Evolutionary conservation across 306 rosid genomes (phyloP).

Genomic region (Dryas alaskensis): DNA sequence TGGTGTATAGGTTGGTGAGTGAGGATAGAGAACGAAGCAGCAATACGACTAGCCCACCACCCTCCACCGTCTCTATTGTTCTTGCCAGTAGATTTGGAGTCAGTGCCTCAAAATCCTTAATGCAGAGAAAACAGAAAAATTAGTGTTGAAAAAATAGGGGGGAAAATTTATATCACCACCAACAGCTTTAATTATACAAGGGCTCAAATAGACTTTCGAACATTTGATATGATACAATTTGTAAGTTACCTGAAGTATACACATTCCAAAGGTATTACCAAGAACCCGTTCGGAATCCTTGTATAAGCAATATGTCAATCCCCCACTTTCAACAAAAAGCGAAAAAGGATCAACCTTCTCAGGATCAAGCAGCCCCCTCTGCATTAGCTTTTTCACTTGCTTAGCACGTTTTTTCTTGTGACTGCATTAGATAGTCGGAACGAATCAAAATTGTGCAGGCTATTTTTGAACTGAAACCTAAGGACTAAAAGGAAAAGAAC

Average conservation of each 20-base stretch:
- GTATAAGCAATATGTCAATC: conserved; percentile 68
- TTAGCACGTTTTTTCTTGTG: conserved; percentile 80
- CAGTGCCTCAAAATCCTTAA: conserved; percentile 91
- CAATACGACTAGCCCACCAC: conserved; percentile 87
- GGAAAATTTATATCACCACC: neutral
- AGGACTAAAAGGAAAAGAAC: neutral
- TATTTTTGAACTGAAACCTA: neutral
- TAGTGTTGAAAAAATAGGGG: conserved; percentile 6
- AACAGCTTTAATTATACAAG: conserved; percentile 8
- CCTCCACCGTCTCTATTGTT: conserved; percentile 95
- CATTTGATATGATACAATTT: neutral
- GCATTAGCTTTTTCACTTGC: conserved; percentile 64
- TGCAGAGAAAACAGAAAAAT: conserved; percentile 25
- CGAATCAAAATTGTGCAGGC: conserved; percentile 23
- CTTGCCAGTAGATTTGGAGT: conserved; percentile 94
- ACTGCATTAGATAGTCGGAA: conserved; percentile 49
- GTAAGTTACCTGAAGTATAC: conserved; percentile 76
- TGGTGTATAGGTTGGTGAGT: conserved; percentile 85
- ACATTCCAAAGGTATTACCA: conserved; percentile 95
- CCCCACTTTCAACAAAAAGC: conserved; percentile 70
- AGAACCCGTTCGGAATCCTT: conserved; percentile 83
- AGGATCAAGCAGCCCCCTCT: conserved; percentile 78
- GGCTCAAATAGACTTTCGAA: neutral
- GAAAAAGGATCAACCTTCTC: conserved; percentile 85
- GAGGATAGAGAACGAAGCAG: conserved; percentile 76